Conservation (phyloP, 306 rosid species). For the Adenanthera pavonina region DNA sequence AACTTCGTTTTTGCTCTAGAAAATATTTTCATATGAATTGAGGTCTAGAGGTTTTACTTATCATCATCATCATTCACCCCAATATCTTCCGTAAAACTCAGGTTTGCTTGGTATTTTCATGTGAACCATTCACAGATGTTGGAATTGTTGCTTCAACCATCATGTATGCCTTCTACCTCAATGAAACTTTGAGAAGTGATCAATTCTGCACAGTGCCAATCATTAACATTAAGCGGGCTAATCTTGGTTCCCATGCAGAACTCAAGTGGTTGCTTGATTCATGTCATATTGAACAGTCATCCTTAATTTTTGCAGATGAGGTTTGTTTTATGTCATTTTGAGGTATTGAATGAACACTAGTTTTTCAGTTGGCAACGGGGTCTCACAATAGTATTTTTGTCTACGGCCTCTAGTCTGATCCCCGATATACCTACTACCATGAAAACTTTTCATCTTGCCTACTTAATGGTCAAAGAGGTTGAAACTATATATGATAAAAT, state of each 20-base stretch:
- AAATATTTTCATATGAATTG: not conserved
- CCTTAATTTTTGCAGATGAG: constrained; percentile 82
- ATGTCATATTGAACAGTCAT: constrained; percentile 74
- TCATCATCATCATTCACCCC: not conserved
- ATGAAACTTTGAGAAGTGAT: constrained; percentile 53
- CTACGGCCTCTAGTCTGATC: not conserved
- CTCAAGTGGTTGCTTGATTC: constrained; percentile 87
- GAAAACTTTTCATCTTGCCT: constrained; percentile 17
- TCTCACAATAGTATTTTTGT: not conserved
- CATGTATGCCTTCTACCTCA: constrained; percentile 78
- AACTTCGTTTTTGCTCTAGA: not conserved
- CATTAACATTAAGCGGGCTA: constrained; percentile 75
- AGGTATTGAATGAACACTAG: not conserved
- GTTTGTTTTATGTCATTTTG: constrained; percentile 42
- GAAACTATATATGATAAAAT: constrained; percentile 11
- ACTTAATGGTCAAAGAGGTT: not conserved
- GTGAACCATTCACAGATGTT: constrained; percentile 58
- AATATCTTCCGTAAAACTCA: not conserved
- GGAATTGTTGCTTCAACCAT: constrained; percentile 77
- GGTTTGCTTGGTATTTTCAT: constrained; percentile 11
- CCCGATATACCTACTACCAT: not conserved
- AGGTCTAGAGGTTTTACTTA: constrained; percentile 5
- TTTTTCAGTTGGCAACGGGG: not conserved
- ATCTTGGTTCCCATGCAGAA: constrained; percentile 68
- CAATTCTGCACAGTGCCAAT: constrained; percentile 74